phyloP scores from a whole-genome alignment of 495 filamentous ascomycete species.

The Podospora anserina region DNA sequence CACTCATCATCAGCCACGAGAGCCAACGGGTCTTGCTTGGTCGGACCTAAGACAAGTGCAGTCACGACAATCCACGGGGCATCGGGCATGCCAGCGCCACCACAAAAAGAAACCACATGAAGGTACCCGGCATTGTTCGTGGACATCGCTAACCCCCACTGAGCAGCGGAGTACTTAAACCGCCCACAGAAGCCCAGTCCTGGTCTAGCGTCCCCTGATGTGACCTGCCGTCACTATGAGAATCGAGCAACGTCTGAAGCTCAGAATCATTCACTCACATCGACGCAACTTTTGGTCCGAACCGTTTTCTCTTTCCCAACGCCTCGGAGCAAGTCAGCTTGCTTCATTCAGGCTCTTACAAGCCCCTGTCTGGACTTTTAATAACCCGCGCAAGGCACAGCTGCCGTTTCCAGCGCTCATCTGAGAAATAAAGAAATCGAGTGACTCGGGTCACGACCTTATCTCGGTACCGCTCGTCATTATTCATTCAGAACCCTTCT shows the following conservation, averaged over 20 bases:
- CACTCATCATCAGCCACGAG: neutral
- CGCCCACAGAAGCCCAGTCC: neutral
- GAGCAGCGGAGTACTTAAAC: conserved; percentile 13
- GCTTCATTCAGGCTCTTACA: neutral
- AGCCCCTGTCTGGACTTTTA: neutral
- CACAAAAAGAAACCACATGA: neutral
- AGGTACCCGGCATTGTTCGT: neutral
- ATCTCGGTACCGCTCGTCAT: neutral
- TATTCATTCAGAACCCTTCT: neutral
- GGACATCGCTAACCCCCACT: conserved; percentile 9
- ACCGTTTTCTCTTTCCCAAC: neutral
- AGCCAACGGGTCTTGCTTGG: neutral
- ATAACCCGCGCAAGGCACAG: neutral
- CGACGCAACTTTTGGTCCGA: conserved; percentile 1
- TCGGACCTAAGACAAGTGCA: neutral
- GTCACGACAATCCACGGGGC: neutral
- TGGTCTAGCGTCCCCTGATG: conserved; percentile 6
- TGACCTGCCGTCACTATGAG: conserved; percentile 21
- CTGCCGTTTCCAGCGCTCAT: neutral
- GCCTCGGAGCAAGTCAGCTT: neutral
- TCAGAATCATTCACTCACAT: conserved; percentile 4
- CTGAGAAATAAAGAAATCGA: neutral
- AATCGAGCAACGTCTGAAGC: conserved; percentile 14
- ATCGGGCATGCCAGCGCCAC: neutral
- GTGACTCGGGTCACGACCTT: neutral